phyloP scores from a whole-genome alignment of 768 basidiomycete species.

The Lentinula edodes region DNA sequence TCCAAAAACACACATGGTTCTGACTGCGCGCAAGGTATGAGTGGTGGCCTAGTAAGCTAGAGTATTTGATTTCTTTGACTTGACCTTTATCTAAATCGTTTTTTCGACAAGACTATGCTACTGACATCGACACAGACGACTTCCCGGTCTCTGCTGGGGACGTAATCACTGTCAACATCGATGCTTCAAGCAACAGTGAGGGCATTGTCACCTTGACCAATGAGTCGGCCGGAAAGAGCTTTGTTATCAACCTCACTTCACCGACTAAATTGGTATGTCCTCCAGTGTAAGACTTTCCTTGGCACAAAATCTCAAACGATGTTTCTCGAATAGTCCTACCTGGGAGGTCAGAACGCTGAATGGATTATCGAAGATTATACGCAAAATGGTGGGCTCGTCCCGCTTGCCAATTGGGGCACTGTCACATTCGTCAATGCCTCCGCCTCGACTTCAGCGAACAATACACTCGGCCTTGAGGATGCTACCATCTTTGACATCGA shows the following conservation, averaged over 20 bases:
- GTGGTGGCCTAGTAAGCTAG: background rate
- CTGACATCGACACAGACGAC: background rate
- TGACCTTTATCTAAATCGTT: no score
- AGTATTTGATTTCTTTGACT: background rate
- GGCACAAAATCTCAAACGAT: background rate
- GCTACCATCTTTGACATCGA: conserved; percentile 1
- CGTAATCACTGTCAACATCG: background rate
- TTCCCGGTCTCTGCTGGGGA: background rate
- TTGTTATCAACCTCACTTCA: background rate
- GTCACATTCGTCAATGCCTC: conserved; percentile 23
- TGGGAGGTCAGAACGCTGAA: conserved; percentile 23
- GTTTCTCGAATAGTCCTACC: conserved; percentile 18
- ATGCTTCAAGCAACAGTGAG: background rate
- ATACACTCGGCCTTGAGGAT: conserved; percentile 7
- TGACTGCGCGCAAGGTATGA: conserved; percentile 15
- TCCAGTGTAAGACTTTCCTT: background rate
- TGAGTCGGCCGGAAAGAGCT: background rate
- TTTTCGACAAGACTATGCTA: background rate
- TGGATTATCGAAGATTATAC: conserved; percentile 1
- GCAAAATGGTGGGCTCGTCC: conserved; percentile 16
- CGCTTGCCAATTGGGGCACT: conserved; percentile 25
- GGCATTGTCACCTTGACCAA: background rate
- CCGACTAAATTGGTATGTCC: background rate
- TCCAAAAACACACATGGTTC: background rate
- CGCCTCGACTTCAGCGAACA: conserved; percentile 7